Evolutionary conservation across 2,329 filamentous ascomycete genomes (phyloP), one percentile per base, ranked within the genome.

Genomic region (Geosmithia flava): DNA sequence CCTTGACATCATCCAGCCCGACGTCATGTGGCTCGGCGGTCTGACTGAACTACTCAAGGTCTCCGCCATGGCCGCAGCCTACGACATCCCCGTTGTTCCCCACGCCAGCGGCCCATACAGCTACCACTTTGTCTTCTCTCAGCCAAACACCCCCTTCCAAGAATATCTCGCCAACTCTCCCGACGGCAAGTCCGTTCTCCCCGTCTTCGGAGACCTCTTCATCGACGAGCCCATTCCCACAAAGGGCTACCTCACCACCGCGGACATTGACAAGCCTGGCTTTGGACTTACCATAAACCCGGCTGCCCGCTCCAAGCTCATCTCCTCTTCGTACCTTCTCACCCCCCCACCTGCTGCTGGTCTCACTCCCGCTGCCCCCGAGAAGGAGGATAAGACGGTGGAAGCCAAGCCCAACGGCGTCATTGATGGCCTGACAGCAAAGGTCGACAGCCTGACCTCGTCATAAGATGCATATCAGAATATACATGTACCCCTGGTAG

Each of bases 11-110:
- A 81, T 96, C 58, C 90, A 95, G 68, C 90, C 90, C 15, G 90
- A 96, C 60, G 89, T 96, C 53, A 96, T 96, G 90, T 96, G 90
- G 90, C 81, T 95, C 15, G 90, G 90, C 53, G 90, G 90, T 52
- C 66, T 96, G 74, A 96, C 90, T 1, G 90, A 96, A 67, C 75
- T 96, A 50, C 80, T 96, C 54, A 93, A 88, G 67, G 84, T 96
- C 47, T 78, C 88, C 16, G 85, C 89, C 48, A 84, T 94, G 79
- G 90, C 90, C 3, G 80, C 89, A 4, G 90, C 90, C 20, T 96
- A 96, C 66, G 90, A 96, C 60, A 85, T 96, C 51, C 90, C 90
- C 13, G 89, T 96, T 16, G 87, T 96, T 15, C 90, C 90, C n/a
- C 90, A 96, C 62, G 90, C 90, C 43, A 93, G 85, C 52, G 90